Base-by-base conservation (phyloP, 371 early-diverging fungal genomes). In the Mucor mucedo region DNA sequence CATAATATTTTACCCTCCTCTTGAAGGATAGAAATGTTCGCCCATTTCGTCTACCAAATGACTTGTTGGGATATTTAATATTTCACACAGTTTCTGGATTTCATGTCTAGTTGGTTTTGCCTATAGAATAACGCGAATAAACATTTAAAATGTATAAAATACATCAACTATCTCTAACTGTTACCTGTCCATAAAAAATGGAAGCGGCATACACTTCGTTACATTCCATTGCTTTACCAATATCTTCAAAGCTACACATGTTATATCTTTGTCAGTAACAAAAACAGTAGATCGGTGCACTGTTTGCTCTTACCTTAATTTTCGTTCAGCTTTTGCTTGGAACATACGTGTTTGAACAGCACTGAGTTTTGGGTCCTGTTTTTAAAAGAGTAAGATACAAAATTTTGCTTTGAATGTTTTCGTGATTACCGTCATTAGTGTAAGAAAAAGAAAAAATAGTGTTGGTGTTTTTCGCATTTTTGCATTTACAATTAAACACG, bases 151-250 rank as follows among this genome's bases (percentile, higher is more conserved):
- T 48, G 49, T 29, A 48, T 49, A 35, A 14, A 33, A 38, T 33
- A 8, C 3, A 7, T 16, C 11, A 16, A 21, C 49, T 29, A 7
- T 14, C 56, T 9, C 1, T 4, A 21, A 5, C 3, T 30, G 9
- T 29, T 27, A 84, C 87, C 75, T 86, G 84, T 27, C 90, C 90
- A 68, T 88, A 89, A 65, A 89, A 89, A n/a, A 89, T 73, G 2
- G 87, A 73, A 10, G 90, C 90, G 9, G 84, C 85, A 78, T 88
- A 89, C 0, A 89, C 84, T 70, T 89, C 90, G 68, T 87, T 83
- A 44, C 78, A 81, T 2, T 76, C 80, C 35, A 89, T 69, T 45
- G 76, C 73, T 21, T 76, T 62, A 11, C 82, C 88, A 53, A 89
- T 87, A 32, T 85, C 68, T 28, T 83, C 80, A 70, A 89, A 89